Evolutionary conservation across 768 basidiomycete species (phyloP), one percentile per base, ranked within the genome.

Genomic region (Termitomyces sp.): DNA sequence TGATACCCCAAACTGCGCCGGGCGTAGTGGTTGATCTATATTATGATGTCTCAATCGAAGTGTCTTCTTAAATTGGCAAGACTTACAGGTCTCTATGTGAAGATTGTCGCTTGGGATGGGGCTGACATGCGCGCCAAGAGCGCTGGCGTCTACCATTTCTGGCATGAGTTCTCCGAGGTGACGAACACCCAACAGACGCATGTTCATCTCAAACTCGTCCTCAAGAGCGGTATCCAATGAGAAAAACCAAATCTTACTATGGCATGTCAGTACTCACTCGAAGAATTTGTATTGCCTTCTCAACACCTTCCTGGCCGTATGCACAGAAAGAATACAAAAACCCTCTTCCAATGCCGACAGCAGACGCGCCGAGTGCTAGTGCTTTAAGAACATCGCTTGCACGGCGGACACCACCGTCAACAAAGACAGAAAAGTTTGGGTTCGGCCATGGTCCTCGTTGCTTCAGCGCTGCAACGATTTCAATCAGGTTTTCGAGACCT

Each of bases 181-280:
- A 6, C 80, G 83, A 1, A 93, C 93, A 5, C 95, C 95, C 20
- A 98, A 73, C 2, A 98, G 77, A 15, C 94, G 87, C 82, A 97
- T 82, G 72, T 95, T 94, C 95, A 97, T 97, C 76, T 94, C 91
- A 65, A 98, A 91, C 69, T 98, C 36, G 36, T 36, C 36, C 36
- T 36, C n/a, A n/a, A n/a, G n/a, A n/a, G n/a, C n/a, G 36, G 5
- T 5, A 36, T 36, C 36, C 36, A 4, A 36, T 36, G 4, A 36
- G 36, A 34, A 34, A 36, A 16, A 13, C 5, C 31, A 36, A 16
- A 15, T 13, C 36, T 12, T 12, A 13, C 33, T 34, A 36, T 16
- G 5, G 36, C 36, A 36, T 4, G 15, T 12, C 15, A 16, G 36
- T 36, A 12, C 36, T 36, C 15, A 36, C 36, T 36, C 36, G 15